Evolutionary conservation across 2,329 filamentous ascomycete genomes (phyloP).

Genomic region (Penicillium corylophilum): DNA sequence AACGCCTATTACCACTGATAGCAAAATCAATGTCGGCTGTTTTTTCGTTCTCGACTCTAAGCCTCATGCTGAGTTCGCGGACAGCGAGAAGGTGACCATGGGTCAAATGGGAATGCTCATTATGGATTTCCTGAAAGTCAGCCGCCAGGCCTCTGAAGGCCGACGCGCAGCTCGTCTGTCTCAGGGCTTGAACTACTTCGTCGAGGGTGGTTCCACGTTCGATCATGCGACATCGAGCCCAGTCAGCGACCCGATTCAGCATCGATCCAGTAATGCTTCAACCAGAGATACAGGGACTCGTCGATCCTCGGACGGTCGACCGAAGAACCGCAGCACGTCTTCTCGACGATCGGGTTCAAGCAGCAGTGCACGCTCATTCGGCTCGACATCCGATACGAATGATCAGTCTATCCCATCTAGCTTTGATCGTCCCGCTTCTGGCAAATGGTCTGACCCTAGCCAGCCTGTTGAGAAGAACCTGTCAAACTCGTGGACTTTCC

Average conservation of each 20-base stretch:
- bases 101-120: constrained; percentile 56
- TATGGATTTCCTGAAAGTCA: constrained; percentile 59
- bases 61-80: constrained; percentile 48
- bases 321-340: constrained; percentile 12
- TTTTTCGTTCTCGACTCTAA: constrained; percentile 60
- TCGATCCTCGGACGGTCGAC: constrained; percentile 11
- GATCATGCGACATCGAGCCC: constrained; percentile 14
- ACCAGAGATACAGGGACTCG: neutral
- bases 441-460: neutral
- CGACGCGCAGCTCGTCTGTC: constrained; percentile 54
- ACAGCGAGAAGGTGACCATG: constrained; percentile 49
- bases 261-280: neutral
- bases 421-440: neutral
- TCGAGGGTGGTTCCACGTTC: constrained; percentile 46
- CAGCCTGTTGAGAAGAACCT: neutral
- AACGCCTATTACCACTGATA: constrained; percentile 55
- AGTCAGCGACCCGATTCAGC: neutral
- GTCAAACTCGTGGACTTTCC: constrained; percentile 44
- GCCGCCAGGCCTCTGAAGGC: constrained; percentile 53
- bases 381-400: constrained; percentile 12
- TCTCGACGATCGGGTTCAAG: constrained; percentile 14
- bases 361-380: constrained; percentile 28
- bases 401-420: neutral
- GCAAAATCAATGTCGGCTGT: constrained; percentile 25
- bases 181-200: constrained; percentile 55